phyloP scores from a whole-genome alignment of 306 rosid species.

The Rosa lucieae region DNA sequence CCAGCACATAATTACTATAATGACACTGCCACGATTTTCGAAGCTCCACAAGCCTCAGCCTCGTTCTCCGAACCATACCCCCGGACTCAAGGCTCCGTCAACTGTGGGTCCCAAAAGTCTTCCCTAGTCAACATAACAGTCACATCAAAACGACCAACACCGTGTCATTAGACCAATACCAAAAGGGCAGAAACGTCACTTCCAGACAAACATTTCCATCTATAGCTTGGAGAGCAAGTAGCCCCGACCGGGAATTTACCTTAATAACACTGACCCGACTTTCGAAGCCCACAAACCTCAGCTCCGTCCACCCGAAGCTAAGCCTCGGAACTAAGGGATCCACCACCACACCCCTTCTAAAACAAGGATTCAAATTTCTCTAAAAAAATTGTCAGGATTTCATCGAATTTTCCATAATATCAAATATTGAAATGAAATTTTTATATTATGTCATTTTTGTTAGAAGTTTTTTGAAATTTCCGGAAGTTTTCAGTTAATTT shows the following conservation, averaged over 20 bases:
- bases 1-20: slow-evolving; percentile 11
- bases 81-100: slow-evolving; percentile 30
- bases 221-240: slow-evolving; percentile 50
- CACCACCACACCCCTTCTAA: neutral
- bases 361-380: too few species aligned
- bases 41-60: slow-evolving; percentile 16
- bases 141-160: neutral
- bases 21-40: slow-evolving; percentile 42
- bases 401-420: too few species aligned
- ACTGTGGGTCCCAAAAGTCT: slow-evolving; percentile 21
- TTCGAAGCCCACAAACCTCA: slow-evolving; percentile 25
- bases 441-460: too few species aligned
- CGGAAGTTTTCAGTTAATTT: too few species aligned
- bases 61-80: slow-evolving; percentile 33
- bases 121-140: neutral
- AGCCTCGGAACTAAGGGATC: slow-evolving; percentile 10
- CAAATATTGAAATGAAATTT: too few species aligned
- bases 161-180: neutral
- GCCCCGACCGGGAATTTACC: slow-evolving; percentile 13
- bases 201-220: neutral
- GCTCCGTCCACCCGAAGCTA: slow-evolving; percentile 24
- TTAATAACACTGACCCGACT: slow-evolving; percentile 31
- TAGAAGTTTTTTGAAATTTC: too few species aligned
- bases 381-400: too few species aligned
- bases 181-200: neutral